Conservation (phyloP, 768 basidiomycete species). For the Sporobolomyces pararoseus region DNA sequence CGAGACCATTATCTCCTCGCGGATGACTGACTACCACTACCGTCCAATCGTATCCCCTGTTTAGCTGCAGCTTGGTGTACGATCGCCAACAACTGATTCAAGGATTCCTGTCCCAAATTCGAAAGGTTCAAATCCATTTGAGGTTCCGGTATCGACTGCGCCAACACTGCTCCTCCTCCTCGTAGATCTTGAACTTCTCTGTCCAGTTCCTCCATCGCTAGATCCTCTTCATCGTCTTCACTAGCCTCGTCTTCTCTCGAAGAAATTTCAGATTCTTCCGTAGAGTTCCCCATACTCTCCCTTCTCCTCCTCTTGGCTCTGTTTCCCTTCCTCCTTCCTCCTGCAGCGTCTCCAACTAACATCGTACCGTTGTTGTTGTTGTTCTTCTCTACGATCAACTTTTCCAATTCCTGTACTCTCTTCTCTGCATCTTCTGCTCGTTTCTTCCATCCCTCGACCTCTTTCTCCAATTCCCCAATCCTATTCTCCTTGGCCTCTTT, state of each 20-base stretch:
- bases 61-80: not conserved
- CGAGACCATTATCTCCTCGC: not conserved
- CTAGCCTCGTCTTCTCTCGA: not conserved
- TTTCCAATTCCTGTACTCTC: not conserved
- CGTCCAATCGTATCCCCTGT: constrained; percentile 1
- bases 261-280: not conserved
- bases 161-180: too few species aligned
- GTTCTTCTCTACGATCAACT: not conserved
- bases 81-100: constrained; percentile 16
- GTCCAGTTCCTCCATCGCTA: too few species aligned
- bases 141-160: too few species aligned
- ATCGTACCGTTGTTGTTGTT: too few species aligned
- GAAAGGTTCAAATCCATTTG: constrained; percentile 4
- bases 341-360: not conserved
- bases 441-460: not conserved
- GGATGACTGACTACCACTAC: not conserved
- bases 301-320: not conserved
- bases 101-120: not conserved
- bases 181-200: too few species aligned
- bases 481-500: not conserved
- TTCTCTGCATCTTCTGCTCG: not conserved
- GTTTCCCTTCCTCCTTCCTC: not conserved
- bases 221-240: not conserved
- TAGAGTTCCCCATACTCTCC: constrained; percentile 4
- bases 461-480: not conserved